Base-by-base conservation (phyloP, 108 stramenopile genomes). In the Pseudonitzschia multiseries region DNA sequence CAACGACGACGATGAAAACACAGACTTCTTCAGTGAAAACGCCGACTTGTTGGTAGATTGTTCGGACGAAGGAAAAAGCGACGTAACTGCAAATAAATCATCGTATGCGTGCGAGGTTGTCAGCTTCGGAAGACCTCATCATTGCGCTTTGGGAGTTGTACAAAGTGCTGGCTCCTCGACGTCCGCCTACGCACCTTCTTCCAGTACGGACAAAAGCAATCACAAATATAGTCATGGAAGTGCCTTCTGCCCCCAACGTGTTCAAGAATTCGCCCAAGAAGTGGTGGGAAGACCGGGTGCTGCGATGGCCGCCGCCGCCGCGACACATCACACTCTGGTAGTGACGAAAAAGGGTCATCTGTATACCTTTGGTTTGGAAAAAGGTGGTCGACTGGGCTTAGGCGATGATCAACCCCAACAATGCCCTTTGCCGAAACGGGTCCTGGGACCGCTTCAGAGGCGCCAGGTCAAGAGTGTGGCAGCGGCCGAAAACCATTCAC, bases 401-500 rank as follows among this genome's bases (percentile, higher is more conserved):
- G 90, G 90, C 18, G 87, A 88, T 69, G 28, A 79, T 64, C 76
- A 71, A 57, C 65, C 86, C 68, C 71, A 71, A 36, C 83, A 88
- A 73, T 87, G 87, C 33, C 78, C 86, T 0, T 65, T 89, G 27
- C 91, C 91, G 18, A 81, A 81, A 17, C 85, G 87, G 13, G 81
- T 95, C n/a, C 27, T 84, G 22, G 89, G 87, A 8, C 65, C 82
- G 22, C 73, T 91, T n/a, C 31, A 77, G 29, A 74, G 80, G 18
- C 70, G 85, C 22, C 69, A 80, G n/a, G 91, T 95, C 0, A 72
- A 81, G 15, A 72, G 73, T 57, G 77, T 92, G 21, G 87, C 94
- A 15, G 91, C 91, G n/a, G 89, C 91, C 0, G 94, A 88, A 53
- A 89, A 91, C 79, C 94, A 95, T 75, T 87, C 89, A 18, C 75